These are phyloP conservation scores for Alternaria longipes DNA, from an alignment of 2,329 filamentous ascomycete species.

Conservation along the genomic window DNA sequence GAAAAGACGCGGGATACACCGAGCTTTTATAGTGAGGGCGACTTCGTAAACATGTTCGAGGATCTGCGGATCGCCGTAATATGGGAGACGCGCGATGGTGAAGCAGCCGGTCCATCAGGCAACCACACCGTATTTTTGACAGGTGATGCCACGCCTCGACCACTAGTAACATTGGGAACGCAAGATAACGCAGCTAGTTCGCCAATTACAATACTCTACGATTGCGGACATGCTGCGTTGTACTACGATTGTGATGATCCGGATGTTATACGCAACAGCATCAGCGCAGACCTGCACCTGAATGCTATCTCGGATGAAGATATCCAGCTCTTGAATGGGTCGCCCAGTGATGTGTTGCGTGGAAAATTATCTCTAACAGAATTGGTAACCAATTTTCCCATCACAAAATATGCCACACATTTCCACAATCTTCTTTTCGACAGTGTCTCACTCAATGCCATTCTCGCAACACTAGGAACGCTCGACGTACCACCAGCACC, in stretches of 20 bases:
- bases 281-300: conserved; percentile 22
- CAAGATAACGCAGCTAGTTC: not conserved
- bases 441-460: not conserved
- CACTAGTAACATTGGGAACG: not conserved
- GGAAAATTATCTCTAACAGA: not conserved
- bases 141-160: conserved; percentile 9
- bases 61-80: conserved; percentile 19
- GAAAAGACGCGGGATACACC: not conserved
- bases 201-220: conserved; percentile 20
- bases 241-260: conserved; percentile 21
- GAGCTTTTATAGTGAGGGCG: conserved; percentile 19
- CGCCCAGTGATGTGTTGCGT: not conserved
- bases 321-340: not conserved
- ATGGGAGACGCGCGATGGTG: conserved; percentile 17
- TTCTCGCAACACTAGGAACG: not conserved
- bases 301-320: conserved; percentile 13
- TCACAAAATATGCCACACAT: not conserved
- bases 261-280: conserved; percentile 13
- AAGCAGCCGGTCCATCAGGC: conserved; percentile 2
- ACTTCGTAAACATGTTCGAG: conserved; percentile 12
- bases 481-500: not conserved
- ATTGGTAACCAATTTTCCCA: conserved; percentile 4
- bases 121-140: conserved; percentile 19
- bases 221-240: conserved; percentile 16
- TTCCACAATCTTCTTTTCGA: conserved; percentile 21